Base-by-base conservation (phyloP, 331 rosid genomes). In the Pyracantha coccinea region DNA sequence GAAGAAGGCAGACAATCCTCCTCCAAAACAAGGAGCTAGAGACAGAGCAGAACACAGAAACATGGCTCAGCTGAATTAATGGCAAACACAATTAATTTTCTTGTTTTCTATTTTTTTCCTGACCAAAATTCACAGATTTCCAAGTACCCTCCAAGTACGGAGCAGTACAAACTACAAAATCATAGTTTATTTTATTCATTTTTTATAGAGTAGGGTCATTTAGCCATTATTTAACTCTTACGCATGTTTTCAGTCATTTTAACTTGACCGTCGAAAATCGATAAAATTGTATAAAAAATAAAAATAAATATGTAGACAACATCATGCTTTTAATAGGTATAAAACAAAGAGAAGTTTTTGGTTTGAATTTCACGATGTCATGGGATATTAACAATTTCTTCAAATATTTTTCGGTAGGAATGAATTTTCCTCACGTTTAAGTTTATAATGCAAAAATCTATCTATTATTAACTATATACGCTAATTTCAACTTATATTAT, bases 91-190 rank as follows among this genome's bases (percentile, higher is more conserved):
- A 59, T 61, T 50, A 33, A 44, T 32, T 54, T 33, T 61, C 10
- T 52, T 52, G 57, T 17, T 52, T 52, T 17, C 47, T 41, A 3
- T 41, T 52, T 7, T 6, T 52, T 17, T 17, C 21, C 35, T 15
- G 77, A 63, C 20, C 61, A 61, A 31, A 55, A 28, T 9, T 32
- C 47, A 19, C 4, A 69, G 52, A 24, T 23, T 33, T 15, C 62
- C 77, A 27, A 24, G 74, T 73, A 73, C 78, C 12, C 6, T 23
- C 35, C 1, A 29, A 79, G 80, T 82, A 78, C 78, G 75, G 86
- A 8, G 57, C 3, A 52, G 35, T 25, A 66, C 74, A 57, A 61
- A 57, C 20, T 41, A 11, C 47, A 41, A 41, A 35, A 41, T 11
- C 45, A 3, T 14, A 11, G 45, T 9, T 10, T 8, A 6, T 41